Conservation (phyloP, 352 stramenopile species). For the Globisporangium parvum region DNA sequence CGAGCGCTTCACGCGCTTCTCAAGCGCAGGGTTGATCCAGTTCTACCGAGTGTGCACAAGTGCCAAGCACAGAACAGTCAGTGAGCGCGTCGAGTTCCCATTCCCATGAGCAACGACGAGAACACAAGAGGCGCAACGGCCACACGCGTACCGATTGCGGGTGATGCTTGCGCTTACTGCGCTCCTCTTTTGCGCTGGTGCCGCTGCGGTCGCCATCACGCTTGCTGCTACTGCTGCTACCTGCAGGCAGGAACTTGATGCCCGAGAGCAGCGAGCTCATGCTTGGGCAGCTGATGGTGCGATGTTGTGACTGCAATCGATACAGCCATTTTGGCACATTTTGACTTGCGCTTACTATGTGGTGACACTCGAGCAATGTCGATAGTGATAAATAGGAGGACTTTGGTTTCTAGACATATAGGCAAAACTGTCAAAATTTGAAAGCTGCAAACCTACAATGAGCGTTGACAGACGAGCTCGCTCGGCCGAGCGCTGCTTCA, state of each 20-base stretch:
- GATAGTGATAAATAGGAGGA: too few species aligned
- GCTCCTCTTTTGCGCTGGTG: neutral
- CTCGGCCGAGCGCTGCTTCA: too few species aligned
- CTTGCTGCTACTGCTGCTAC: conserved; percentile 13
- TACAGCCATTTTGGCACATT: too few species aligned
- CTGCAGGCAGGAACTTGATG: conserved; percentile 57
- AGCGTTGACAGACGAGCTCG: too few species aligned
- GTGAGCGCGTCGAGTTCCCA: neutral
- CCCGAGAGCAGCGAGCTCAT: conserved; percentile 54
- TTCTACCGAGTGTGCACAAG: conserved; percentile 12
- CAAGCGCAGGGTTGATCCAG: conserved; percentile 35
- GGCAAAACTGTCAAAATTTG: too few species aligned
- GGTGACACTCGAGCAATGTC: too few species aligned
- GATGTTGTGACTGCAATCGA: too few species aligned
- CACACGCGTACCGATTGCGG: conserved; percentile 17
- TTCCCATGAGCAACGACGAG: neutral
- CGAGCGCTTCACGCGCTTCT: conserved; percentile 26
- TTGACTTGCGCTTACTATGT: too few species aligned
- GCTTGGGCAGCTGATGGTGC: neutral
- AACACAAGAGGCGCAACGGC: too few species aligned
- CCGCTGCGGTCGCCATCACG: conserved; percentile 8
- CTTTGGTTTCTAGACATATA: too few species aligned
- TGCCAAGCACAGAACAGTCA: neutral
- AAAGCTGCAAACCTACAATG: too few species aligned
- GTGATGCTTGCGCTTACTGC: conserved; percentile 13